Conservation (phyloP, 2,329 filamentous ascomycete species). For the Xylaria digitata region DNA sequence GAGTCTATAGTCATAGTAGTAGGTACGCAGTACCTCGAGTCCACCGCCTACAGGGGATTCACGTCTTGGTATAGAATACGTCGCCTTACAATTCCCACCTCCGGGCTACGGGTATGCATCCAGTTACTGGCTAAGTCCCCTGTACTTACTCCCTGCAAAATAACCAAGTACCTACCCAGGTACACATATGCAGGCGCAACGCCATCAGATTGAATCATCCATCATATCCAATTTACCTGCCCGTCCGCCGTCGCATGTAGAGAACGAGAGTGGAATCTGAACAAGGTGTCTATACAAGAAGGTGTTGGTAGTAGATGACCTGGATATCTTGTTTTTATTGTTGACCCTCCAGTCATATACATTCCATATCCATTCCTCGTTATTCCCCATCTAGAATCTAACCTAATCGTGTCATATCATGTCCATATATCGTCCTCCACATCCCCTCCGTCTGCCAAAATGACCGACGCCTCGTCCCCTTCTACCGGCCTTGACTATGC, state of each 20-base stretch:
- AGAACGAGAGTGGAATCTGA: not conserved
- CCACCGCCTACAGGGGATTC: no score
- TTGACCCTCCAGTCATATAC: not conserved
- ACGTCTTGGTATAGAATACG: not conserved
- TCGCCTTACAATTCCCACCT: no score
- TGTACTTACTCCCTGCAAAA: not conserved
- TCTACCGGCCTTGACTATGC: constrained; percentile 61
- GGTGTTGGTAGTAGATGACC: constrained; percentile 3
- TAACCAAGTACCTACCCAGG: no score
- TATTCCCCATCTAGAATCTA: no score
- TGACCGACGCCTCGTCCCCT: constrained; percentile 43
- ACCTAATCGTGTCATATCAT: constrained; percentile 19
- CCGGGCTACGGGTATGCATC: no score
- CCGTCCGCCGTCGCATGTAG: no score
- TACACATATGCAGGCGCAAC: no score
- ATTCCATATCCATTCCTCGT: not conserved
- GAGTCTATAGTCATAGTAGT: not conserved
- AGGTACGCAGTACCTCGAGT: not conserved
- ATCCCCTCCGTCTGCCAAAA: constrained; percentile 32
- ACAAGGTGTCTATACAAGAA: no score
- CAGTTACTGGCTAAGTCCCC: no score
- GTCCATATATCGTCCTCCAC: constrained; percentile 27
- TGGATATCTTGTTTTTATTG: not conserved
- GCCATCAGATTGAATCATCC: no score
- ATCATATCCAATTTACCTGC: no score